Conservation (phyloP, 2,329 filamentous ascomycete genomes). For the Penicillium sp. region DNA sequence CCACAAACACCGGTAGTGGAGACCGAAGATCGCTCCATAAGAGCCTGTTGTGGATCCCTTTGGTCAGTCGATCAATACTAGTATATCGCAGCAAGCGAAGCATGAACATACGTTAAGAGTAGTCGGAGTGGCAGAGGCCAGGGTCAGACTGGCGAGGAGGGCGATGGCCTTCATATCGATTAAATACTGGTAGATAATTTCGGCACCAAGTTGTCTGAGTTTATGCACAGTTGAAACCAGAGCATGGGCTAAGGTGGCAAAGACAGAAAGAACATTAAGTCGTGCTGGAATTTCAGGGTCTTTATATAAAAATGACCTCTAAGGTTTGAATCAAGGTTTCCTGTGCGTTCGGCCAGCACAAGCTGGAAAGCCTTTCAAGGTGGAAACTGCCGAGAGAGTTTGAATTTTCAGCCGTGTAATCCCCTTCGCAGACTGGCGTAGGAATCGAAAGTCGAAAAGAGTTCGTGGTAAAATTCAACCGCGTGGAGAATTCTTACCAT, state of each 20-base stretch:
- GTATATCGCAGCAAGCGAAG: background rate
- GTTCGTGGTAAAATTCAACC: background rate
- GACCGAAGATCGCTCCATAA: conserved; percentile 1
- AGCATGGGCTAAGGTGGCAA: background rate
- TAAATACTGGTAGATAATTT: too few relatives aligned
- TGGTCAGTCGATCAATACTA: background rate
- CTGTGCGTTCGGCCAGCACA: background rate
- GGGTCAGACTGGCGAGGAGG: background rate
- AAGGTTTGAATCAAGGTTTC: too few relatives aligned
- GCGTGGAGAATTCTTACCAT: background rate
- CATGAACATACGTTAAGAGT: background rate
- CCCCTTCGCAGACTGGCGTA: background rate
- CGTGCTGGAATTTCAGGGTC: background rate
- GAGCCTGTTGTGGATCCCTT: background rate
- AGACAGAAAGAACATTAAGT: background rate
- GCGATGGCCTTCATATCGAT: background rate
- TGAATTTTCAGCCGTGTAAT: background rate
- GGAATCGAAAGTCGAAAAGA: background rate
- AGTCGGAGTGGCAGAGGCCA: background rate
- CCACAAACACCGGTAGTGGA: conserved; percentile 12
- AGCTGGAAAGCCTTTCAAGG: background rate
- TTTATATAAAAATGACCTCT: too few relatives aligned
- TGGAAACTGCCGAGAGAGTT: background rate
- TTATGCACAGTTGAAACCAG: too few relatives aligned
- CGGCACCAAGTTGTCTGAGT: background rate